A percentile compares a stretch with the other conserved stretches of the same genome.
phyloP scores from a whole-genome alignment of 75 land plant genomes.

The Sequoiadendron giganteum region DNA sequence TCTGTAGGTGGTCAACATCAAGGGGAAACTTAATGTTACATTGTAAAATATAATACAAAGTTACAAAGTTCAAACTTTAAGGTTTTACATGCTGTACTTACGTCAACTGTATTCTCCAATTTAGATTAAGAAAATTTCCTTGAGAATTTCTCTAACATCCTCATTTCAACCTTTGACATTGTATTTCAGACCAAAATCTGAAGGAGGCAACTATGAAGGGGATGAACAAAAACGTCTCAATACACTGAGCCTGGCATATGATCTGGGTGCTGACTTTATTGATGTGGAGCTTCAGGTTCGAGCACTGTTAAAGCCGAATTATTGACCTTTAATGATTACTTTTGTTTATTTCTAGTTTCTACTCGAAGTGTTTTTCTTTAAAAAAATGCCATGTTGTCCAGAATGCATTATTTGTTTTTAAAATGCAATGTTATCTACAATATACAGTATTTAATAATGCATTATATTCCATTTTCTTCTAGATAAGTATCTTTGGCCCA shows the following conservation, averaged over 20 bases:
- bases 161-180: not conserved
- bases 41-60: not conserved
- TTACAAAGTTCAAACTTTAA: not conserved
- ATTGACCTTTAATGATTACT: not conserved
- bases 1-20: not conserved
- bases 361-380: not conserved
- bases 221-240: conserved; percentile 56
- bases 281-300: conserved; percentile 86
- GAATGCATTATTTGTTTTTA: not conserved
- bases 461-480: not conserved
- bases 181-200: conserved; percentile 75
- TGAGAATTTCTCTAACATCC: not conserved
- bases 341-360: not conserved
- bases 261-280: conserved; percentile 78
- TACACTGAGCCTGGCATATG: conserved; percentile 61
- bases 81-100: not conserved
- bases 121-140: not conserved
- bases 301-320: not conserved
- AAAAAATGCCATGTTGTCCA: not conserved
- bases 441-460: too few relatives aligned
- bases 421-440: too few relatives aligned
- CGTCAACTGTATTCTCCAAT: not conserved
- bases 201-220: conserved; percentile 80
- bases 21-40: not conserved
- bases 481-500: not conserved